Base-by-base conservation (phyloP, 1,284 basidiomycete species). In the Boletus mariae region DNA sequence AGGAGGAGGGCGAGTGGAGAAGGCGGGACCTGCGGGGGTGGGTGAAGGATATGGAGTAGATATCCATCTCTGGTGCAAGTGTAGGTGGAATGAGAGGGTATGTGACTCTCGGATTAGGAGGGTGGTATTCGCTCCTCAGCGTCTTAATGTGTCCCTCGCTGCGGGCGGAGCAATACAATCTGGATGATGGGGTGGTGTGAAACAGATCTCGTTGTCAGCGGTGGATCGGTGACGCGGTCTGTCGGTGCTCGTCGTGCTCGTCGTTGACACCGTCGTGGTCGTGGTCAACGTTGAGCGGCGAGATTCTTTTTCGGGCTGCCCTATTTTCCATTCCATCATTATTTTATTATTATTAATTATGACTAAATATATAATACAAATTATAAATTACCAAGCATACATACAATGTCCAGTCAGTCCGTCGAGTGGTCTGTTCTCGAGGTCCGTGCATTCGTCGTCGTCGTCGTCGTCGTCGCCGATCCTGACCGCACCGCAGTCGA, bases 41-140 rank as follows among this genome's bases (percentile, higher is more conserved):
- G 65, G 85, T 87, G 78, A 93, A 92, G 67, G 92, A 91, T 61
- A 91, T 92, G 52, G 92, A 91, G 81, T 94, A 95, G 69, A 94
- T 84, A 71, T 95, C 93, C 93, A 94, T 94, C 68, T 67, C 47
- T 51, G 45, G 60, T 54, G 40, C 26, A 1, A n/a, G 45, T 8
- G 40, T 13, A 50, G 40, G 40, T 43, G 34, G 38, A 50, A 49
- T 28, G 41, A 44, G 58, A 31, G 59, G 60, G 51, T 52, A 65
- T 57, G 52, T 40, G 45, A 49, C 45, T 49, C 44, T 59, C 31
- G 53, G 53, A 58, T 66, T 62, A 62, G 64, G 64, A 63, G 64
- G 54, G 49, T 37, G 61, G 62, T 65, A 54, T 66, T 57, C 46
- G 37, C 61, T 64, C 64, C 58, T 67, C 61, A 56, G 62, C 52